Evolutionary conservation across 768 basidiomycete genomes (phyloP).

Genomic region (Suillus plorans): DNA sequence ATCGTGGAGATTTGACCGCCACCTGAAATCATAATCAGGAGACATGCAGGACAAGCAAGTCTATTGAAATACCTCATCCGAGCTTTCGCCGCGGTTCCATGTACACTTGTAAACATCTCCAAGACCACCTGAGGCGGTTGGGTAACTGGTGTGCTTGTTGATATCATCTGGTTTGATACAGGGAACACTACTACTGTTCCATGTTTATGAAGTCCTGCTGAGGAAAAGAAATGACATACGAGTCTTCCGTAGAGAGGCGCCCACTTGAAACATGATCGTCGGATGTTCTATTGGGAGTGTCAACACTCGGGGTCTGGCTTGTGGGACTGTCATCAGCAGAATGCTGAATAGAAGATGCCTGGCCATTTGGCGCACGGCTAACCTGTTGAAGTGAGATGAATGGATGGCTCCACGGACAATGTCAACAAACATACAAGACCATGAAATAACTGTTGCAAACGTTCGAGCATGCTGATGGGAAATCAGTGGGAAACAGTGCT

Average conservation of each 20-base stretch:
- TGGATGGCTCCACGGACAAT: background rate
- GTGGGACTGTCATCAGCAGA: background rate
- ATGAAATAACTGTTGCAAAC: background rate
- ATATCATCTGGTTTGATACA: too few species aligned
- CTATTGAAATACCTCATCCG: background rate
- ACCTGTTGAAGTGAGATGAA: background rate
- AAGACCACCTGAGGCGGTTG: background rate
- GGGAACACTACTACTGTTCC: too few species aligned
- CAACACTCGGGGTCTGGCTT: background rate
- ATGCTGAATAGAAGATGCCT: background rate
- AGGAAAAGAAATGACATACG: too few species aligned
- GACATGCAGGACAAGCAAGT: background rate
- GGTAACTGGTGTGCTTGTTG: background rate
- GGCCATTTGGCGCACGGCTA: background rate
- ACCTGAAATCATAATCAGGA: background rate
- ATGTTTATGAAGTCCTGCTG: too few species aligned
- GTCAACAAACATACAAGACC: background rate
- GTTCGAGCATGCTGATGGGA: background rate
- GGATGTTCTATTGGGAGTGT: background rate
- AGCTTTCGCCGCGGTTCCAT: background rate
- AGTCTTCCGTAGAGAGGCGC: too few species aligned
- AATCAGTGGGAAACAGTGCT: background rate
- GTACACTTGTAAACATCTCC: slow-evolving; percentile 41
- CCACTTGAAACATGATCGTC: background rate
- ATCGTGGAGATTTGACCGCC: slow-evolving; percentile 1